phyloP scores from a whole-genome alignment of 345 rosid species.

The Bretschneidera sinensis region DNA sequence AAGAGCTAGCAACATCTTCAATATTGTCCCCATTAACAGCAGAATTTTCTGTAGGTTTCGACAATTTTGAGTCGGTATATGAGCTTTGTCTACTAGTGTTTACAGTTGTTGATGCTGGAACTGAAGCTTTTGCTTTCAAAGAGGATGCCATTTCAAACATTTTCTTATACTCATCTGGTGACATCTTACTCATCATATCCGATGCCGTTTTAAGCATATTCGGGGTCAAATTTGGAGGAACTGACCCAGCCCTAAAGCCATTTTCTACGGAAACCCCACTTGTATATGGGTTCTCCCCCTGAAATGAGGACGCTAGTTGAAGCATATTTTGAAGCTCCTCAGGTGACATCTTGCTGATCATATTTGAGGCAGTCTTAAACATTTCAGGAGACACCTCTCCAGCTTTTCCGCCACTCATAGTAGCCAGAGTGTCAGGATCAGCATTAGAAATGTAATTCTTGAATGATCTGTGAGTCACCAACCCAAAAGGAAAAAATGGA shows the following conservation, averaged over 20 bases:
- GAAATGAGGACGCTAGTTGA: slow-evolving; percentile 71
- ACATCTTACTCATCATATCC: slow-evolving; percentile 79
- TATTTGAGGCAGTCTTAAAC: slow-evolving; percentile 75
- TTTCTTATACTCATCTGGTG: slow-evolving; percentile 69
- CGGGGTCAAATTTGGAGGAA: slow-evolving; percentile 52
- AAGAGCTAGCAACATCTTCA: slow-evolving; percentile 48
- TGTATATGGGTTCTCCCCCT: slow-evolving; percentile 43
- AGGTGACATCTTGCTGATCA: slow-evolving; percentile 87
- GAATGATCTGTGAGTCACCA: slow-evolving; percentile 44
- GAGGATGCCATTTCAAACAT: slow-evolving; percentile 89
- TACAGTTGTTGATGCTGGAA: slow-evolving; percentile 29
- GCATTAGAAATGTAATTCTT: slow-evolving; percentile 72
- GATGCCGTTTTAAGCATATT: slow-evolving; percentile 81
- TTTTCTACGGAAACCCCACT: slow-evolving; percentile 32
- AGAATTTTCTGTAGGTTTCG: slow-evolving; percentile 27
- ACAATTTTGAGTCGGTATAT: slow-evolving; percentile 19
- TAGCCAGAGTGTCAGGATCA: slow-evolving; percentile 64
- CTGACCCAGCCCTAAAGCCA: slow-evolving; percentile 34
- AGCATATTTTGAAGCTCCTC: slow-evolving; percentile 87
- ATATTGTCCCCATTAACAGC: slow-evolving; percentile 27
- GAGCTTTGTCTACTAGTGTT: slow-evolving; percentile 19
- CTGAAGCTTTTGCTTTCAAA: slow-evolving; percentile 35
- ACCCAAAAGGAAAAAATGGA: slow-evolving; percentile 11
- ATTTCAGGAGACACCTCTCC: slow-evolving; percentile 78
- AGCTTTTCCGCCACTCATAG: slow-evolving; percentile 65